phyloP scores from a whole-genome alignment of 225 moss, liverwort and hornwort genomes.

The Polytrichum formosum region DNA sequence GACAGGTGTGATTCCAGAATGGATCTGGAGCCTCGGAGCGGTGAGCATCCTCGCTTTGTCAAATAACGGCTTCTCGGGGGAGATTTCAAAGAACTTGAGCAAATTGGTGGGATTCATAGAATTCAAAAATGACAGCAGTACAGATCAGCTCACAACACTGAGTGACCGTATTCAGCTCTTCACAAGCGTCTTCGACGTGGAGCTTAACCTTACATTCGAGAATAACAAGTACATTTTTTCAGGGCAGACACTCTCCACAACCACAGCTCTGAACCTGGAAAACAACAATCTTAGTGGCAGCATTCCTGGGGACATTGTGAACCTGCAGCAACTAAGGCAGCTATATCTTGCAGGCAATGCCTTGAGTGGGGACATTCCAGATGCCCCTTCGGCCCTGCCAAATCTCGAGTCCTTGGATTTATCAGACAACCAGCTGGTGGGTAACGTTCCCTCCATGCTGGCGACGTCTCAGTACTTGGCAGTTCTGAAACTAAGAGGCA shows the following conservation, averaged over 20 bases:
- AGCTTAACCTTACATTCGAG: conserved; percentile 9
- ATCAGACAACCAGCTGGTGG: conserved; percentile 1
- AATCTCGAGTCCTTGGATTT: not conserved
- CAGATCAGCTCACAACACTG: not conserved
- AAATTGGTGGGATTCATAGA: conserved; percentile 23
- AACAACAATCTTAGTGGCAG: conserved; percentile 7
- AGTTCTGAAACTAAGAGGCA: not conserved
- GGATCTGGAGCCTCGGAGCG: conserved; percentile 24
- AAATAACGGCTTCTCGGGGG: conserved; percentile 16
- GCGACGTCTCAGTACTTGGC: not conserved
- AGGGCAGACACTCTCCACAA: conserved; percentile 7
- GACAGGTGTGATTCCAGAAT: conserved; percentile 15
- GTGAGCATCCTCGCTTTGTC: conserved; percentile 19
- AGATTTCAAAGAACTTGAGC: conserved; percentile 17
- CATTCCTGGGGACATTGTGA: conserved; percentile 19
- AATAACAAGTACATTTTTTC: conserved; percentile 9
- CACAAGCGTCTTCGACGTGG: conserved; percentile 4
- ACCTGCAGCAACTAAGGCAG: not conserved
- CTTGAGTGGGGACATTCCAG: not conserved
- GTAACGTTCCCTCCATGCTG: not conserved
- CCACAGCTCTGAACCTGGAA: conserved; percentile 17
- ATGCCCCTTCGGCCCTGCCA: not conserved
- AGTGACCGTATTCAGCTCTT: not conserved
- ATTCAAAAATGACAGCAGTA: conserved; percentile 6
- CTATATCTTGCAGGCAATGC: no score